A percentile compares a stretch with the other conserved stretches of the same genome.
These are phyloP conservation scores for Hymenoscyphus infarciens DNA, from an alignment of 2,329 filamentous ascomycete species.

Conservation along the genomic window DNA sequence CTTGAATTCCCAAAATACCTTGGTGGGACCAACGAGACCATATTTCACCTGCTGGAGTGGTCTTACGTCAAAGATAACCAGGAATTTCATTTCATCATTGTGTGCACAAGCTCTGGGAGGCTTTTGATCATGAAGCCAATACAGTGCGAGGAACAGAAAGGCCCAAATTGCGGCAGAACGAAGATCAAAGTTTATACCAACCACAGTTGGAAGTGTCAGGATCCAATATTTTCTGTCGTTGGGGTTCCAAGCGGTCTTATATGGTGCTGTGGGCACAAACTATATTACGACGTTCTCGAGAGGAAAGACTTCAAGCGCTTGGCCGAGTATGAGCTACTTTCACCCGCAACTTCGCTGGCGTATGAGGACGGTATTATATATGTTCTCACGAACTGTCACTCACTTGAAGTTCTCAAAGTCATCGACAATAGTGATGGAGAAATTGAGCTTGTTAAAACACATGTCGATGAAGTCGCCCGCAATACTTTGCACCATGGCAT, in stretches of 20 bases:
- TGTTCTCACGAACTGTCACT: conserved; percentile 52
- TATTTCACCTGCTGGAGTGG: conserved; percentile 64
- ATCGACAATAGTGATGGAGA: conserved; percentile 21
- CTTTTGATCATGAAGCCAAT: conserved; percentile 52
- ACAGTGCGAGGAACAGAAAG: conserved; percentile 23
- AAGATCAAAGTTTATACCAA: conserved; percentile 53
- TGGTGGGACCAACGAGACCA: conserved; percentile 52
- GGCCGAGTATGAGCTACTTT: conserved; percentile 48
- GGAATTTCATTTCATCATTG: conserved; percentile 59
- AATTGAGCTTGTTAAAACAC: conserved; percentile 30
- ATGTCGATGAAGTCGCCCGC: conserved; percentile 34
- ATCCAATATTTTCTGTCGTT: conserved; percentile 54
- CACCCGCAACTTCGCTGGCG: conserved; percentile 48
- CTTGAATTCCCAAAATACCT: conserved; percentile 36
- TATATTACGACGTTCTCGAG: conserved; percentile 54
- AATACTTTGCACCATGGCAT: conserved; percentile 30
- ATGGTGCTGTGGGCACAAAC: conserved; percentile 48
- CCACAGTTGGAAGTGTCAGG: conserved; percentile 44
- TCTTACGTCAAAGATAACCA: conserved; percentile 52
- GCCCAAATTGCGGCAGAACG: neutral
- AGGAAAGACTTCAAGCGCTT: conserved; percentile 50
- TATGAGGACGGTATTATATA: conserved; percentile 46
- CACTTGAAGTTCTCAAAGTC: conserved; percentile 51
- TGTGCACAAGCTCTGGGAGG: conserved; percentile 52
- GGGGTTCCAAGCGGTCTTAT: conserved; percentile 55